phyloP scores from a whole-genome alignment of 2,329 filamentous ascomycete genomes.

The Exophiala oligosperma region DNA sequence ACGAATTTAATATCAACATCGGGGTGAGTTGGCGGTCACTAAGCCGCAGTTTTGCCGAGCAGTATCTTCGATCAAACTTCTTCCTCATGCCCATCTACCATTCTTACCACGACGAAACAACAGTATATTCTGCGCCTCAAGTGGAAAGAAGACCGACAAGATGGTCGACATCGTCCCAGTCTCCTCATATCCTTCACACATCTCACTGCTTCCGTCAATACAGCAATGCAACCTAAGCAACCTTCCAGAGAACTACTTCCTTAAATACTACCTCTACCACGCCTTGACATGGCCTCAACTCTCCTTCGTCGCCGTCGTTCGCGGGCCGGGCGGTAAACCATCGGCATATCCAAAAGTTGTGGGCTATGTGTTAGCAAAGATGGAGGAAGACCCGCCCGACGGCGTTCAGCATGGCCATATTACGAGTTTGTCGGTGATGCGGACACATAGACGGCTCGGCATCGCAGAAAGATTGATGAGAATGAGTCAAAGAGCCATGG shows the following conservation, averaged over 20 bases:
- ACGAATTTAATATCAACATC: neutral
- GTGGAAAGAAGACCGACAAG: constrained; percentile 24
- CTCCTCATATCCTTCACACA: constrained; percentile 58
- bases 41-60: constrained; percentile 2
- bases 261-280: constrained; percentile 99
- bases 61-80: constrained; percentile 2
- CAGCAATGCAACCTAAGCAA: constrained; percentile 99
- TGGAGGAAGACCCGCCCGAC: constrained; percentile 96
- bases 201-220: constrained; percentile 81
- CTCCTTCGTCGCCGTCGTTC: constrained; percentile 93
- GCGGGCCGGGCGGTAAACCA: constrained; percentile 68
- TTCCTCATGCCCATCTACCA: neutral
- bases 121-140: neutral
- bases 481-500: constrained; percentile 95
- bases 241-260: constrained; percentile 98
- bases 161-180: constrained; percentile 53
- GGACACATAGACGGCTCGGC: constrained; percentile 85
- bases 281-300: constrained; percentile 97
- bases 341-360: constrained; percentile 97
- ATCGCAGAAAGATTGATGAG: constrained; percentile 98
- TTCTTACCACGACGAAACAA: neutral
- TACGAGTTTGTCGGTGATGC: constrained; percentile 91
- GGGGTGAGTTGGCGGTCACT: too few species aligned
- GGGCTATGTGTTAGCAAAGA: constrained; percentile 98
- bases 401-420: constrained; percentile 94